Conservation (phyloP, 2,329 filamentous ascomycete species). For the Xylariomycetidae sp. region DNA sequence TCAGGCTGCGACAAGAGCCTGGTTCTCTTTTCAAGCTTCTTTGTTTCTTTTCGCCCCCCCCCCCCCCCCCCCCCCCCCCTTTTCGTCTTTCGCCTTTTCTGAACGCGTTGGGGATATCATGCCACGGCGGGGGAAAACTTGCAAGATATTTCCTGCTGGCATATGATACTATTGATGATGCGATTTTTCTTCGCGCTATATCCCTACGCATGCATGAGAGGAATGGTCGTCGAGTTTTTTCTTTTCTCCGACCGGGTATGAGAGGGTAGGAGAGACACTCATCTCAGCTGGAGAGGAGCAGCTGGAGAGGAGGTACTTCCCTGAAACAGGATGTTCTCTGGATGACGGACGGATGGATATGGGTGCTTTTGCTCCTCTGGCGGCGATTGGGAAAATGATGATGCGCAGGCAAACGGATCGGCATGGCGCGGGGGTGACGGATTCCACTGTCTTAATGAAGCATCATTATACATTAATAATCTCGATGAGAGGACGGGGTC, state of each 20-base stretch:
- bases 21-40: slow-evolving; percentile 3
- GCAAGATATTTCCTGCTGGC: not conserved
- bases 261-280: not conserved
- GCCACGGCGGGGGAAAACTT: slow-evolving; percentile 1
- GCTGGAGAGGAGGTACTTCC: too few relatives aligned
- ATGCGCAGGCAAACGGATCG: too few relatives aligned
- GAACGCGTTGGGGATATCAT: slow-evolving; percentile 1
- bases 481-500: too few relatives aligned
- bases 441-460: too few relatives aligned
- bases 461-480: too few relatives aligned
- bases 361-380: too few relatives aligned
- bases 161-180: slow-evolving; percentile 1
- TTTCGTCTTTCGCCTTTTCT: slow-evolving; percentile 1
- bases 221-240: slow-evolving; percentile 9
- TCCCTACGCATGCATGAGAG: slow-evolving; percentile 20
- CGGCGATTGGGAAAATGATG: too few relatives aligned
- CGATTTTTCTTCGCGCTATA: slow-evolving; percentile 23
- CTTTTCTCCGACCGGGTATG: not conserved
- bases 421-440: too few relatives aligned
- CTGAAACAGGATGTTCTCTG: too few relatives aligned
- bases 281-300: too few relatives aligned
- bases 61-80: too few relatives aligned
- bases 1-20: slow-evolving; percentile 15
- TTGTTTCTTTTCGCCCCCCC: slow-evolving; percentile 9
- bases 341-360: too few relatives aligned